Evolutionary conservation across 495 filamentous ascomycete species (phyloP).

Genomic region (Penicillium canescens): DNA sequence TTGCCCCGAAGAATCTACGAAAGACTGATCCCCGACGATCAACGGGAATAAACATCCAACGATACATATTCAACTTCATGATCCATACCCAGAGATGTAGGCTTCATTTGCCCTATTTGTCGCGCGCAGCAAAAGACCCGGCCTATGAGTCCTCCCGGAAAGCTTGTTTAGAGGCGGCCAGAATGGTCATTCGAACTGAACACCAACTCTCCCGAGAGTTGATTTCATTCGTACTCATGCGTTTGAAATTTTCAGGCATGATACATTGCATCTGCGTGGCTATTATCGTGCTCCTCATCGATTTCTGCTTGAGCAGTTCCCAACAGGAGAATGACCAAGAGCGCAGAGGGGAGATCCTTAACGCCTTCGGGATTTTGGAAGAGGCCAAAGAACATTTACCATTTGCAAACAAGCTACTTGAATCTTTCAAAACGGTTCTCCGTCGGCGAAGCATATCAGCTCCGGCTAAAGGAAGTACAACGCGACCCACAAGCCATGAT

Average conservation of each 20-base stretch:
- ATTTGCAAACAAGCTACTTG: slow-evolving; percentile 32
- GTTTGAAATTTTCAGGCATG: slow-evolving; percentile 27
- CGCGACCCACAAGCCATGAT: not conserved
- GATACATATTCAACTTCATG: slow-evolving; percentile 35
- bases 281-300: slow-evolving; percentile 37
- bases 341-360: slow-evolving; percentile 27
- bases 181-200: slow-evolving; percentile 31
- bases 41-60: slow-evolving; percentile 28
- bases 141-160: slow-evolving; percentile 32
- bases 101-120: slow-evolving; percentile 40
- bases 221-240: slow-evolving; percentile 19
- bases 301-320: slow-evolving; percentile 25
- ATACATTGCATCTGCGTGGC: slow-evolving; percentile 39
- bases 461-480: not conserved
- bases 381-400: slow-evolving; percentile 31
- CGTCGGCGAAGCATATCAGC: slow-evolving; percentile 26
- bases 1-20: not conserved
- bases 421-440: slow-evolving; percentile 33
- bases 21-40: slow-evolving; percentile 10
- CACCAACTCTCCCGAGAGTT: slow-evolving; percentile 16
- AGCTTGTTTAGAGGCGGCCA: slow-evolving; percentile 36
- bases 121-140: slow-evolving; percentile 21
- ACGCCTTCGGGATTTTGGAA: slow-evolving; percentile 37
- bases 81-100: slow-evolving; percentile 40
- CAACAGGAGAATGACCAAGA: slow-evolving; percentile 13